Evolutionary conservation across 805 yeast genomes (phyloP).

Genomic region (Teunomyces barrocoloradensis): DNA sequence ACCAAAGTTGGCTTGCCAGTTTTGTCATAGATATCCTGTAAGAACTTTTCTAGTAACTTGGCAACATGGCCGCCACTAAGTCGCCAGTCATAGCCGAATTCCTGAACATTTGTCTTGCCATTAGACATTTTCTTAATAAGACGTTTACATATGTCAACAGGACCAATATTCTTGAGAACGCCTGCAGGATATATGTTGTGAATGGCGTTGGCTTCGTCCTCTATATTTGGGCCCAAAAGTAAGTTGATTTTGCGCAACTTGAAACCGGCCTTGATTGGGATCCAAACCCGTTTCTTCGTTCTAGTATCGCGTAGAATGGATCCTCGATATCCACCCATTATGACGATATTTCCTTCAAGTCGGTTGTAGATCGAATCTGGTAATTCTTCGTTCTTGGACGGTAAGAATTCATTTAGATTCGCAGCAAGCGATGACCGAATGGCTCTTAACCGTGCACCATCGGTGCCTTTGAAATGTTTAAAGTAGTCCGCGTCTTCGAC

Average conservation of each 20-base stretch:
- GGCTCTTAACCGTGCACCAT: conserved; percentile 68
- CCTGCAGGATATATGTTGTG: conserved; percentile 67
- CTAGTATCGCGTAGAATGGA: conserved; percentile 64
- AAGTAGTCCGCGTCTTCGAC: conserved; percentile 62
- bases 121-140: conserved; percentile 57
- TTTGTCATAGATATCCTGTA: conserved; percentile 43
- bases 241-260: conserved; percentile 68
- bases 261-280: conserved; percentile 83
- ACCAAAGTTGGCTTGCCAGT: conserved; percentile 63
- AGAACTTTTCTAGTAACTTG: conserved; percentile 47
- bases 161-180: conserved; percentile 78
- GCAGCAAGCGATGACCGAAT: conserved; percentile 60
- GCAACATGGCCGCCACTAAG: conserved; percentile 60
- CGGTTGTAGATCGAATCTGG: conserved; percentile 51
- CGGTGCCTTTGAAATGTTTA: conserved; percentile 53
- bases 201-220: conserved; percentile 61
- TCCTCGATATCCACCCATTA: conserved; percentile 90
- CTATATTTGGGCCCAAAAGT: conserved; percentile 66
- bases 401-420: conserved; percentile 42
- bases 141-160: conserved; percentile 71
- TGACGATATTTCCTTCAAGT: conserved; percentile 73
- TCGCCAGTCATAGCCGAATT: conserved; percentile 96
- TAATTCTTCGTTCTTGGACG: conserved; percentile 21
- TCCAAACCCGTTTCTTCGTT: conserved; percentile 74
- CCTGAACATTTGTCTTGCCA: conserved; percentile 60